These are phyloP conservation scores for Taiozyma sp. DNA, from an alignment of 1,139 yeast genomes.

Conservation along the genomic window DNA sequence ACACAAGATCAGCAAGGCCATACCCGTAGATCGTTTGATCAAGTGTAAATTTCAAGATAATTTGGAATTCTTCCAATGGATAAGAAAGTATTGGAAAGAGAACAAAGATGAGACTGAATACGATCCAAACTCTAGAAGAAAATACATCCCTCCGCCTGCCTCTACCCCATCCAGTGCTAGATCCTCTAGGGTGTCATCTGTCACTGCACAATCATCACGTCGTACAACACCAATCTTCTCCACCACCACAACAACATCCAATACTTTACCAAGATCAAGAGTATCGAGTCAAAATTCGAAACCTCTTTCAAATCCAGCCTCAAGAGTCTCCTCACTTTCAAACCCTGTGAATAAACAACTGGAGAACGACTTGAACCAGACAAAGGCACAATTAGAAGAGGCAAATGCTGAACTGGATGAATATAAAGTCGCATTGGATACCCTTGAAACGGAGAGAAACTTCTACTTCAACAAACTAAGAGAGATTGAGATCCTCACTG, in stretches of 20 bases:
- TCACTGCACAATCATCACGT: conserved; percentile 1
- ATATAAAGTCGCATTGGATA: conserved; percentile 47
- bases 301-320: conserved; percentile 22
- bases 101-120: conserved; percentile 64
- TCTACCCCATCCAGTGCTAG: conserved; percentile 5
- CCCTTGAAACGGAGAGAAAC: conserved; percentile 73
- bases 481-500: conserved; percentile 79
- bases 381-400: conserved; percentile 35
- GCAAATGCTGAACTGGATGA: conserved; percentile 49
- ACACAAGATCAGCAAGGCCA: conserved; percentile 66
- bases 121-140: conserved; percentile 60
- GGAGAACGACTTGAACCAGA: conserved; percentile 30
- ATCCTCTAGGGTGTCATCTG: conserved; percentile 7
- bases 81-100: conserved; percentile 77
- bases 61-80: conserved; percentile 91
- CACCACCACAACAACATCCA: neutral
- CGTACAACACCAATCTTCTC: conserved; percentile 1
- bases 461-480: conserved; percentile 87
- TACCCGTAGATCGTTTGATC: conserved; percentile 77
- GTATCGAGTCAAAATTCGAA: conserved; percentile 9
- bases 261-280: conserved; percentile 2
- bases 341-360: conserved; percentile 18
- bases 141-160: conserved; percentile 27
- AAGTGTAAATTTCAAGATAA: conserved; percentile 93
- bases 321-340: conserved; percentile 21